Base-by-base conservation (phyloP, 495 filamentous ascomycete genomes). In the Daldinia vernicosa region DNA sequence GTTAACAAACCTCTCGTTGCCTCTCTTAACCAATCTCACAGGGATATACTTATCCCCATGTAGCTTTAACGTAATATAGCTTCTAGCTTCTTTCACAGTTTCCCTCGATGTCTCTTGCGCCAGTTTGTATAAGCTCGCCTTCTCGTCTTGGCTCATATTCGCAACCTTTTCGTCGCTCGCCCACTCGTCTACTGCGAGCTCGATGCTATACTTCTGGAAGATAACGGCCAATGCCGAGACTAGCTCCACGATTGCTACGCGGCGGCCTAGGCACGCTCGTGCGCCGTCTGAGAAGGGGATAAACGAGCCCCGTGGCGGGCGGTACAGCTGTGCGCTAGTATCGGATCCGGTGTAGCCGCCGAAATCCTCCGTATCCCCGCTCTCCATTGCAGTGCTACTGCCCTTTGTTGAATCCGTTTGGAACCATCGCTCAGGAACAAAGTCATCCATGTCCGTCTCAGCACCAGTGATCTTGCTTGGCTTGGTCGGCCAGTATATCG, bases 181-280 rank as follows among this genome's bases (percentile, higher is more conserved):
- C 79, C 82, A 88, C 60, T 86, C 82, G 39, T 87, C 82, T 15
- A 92, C 85, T 1, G 84, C 89, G 53, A 93, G 82, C 79, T 92
- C 88, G 11, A 93, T 81, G 66, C 84, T 88, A 76, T 89, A 90
- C 33, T 84, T 78, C 59, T 85, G 82, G 62, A 93, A 90, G 7
- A 94, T 78, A 9, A 87, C 84, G 1, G 89, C 85, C 59, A 95
- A 82, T 63, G 88, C 90, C 0, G 90, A 90, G 32, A 88, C 81
- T 47, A 91, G 81, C 75, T 95, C 91, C 67, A 93, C 92, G 79
- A 93, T 90, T 14, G 92, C 91, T 69, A 95, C 92, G 70, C 87
- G 86, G 60, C 86, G 84, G 65, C 85, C 92, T 69, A 88, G 84
- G 80, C 90, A 95, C 67, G 89, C 87, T 63, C 88, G 84, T 33